Percentiles rank a stretch among this genome's conserved stretches.
Conservation (phyloP, 345 rosid species). For the Eucalyptus rudis region DNA sequence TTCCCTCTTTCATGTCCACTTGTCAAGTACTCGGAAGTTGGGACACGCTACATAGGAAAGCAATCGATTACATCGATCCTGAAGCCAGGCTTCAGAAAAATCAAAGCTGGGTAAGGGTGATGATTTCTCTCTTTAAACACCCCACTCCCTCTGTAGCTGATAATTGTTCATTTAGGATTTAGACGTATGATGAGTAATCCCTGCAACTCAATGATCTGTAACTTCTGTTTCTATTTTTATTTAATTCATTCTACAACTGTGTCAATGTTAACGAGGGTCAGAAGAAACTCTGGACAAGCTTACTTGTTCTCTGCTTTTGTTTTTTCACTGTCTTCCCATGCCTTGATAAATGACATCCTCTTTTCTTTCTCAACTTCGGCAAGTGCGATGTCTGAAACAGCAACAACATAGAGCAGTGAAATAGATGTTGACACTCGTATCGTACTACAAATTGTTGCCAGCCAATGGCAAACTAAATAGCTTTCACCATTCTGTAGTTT, state of each 20-base stretch:
- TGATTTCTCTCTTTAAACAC: neutral
- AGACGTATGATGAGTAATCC: neutral
- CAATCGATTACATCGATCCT: neutral
- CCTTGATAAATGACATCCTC: constrained; percentile 44
- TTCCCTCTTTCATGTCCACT: neutral
- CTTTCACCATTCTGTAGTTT: neutral
- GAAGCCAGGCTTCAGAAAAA: neutral
- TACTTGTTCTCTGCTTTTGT: constrained; percentile 80
- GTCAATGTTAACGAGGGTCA: neutral
- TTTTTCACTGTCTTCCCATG: constrained; percentile 93
- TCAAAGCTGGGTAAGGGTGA: neutral
- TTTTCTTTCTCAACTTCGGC: constrained; percentile 80
- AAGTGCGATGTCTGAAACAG: constrained; percentile 51
- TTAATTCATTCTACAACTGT: neutral
- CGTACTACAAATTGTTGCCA: neutral
- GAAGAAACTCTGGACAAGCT: neutral
- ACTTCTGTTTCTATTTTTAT: neutral
- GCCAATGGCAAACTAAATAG: neutral
- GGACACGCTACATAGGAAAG: neutral
- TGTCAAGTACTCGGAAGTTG: neutral
- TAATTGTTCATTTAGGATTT: neutral
- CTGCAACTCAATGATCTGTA: neutral
- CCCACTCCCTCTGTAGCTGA: neutral
- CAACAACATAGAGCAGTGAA: neutral
- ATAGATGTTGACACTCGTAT: neutral